These are phyloP conservation scores for Fusarium sp. DNA, from an alignment of 2,329 filamentous ascomycete species.

Conservation along the genomic window DNA sequence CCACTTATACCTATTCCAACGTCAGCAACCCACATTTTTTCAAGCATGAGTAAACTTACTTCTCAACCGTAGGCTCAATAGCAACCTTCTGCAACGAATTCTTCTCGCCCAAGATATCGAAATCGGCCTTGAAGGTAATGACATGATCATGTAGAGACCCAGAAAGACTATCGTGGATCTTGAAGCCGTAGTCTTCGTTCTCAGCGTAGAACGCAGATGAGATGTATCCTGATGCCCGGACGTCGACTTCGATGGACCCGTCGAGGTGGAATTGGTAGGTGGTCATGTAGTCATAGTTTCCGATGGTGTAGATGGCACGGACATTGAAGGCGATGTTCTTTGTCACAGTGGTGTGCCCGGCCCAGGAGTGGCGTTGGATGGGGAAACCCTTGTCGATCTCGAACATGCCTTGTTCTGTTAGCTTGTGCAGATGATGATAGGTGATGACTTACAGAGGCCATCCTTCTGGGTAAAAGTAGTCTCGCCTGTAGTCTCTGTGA, in stretches of 20 bases:
- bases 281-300: constrained; percentile 8
- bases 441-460: neutral
- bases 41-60: neutral
- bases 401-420: neutral
- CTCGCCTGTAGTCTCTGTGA: neutral
- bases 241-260: neutral
- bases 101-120: neutral
- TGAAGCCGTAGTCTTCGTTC: constrained; percentile 5
- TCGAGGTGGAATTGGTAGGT: neutral
- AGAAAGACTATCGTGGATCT: constrained; percentile 1
- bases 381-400: constrained; percentile 9
- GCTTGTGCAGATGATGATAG: accelerated
- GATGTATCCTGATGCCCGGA: constrained; percentile 2
- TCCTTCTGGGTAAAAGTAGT: neutral
- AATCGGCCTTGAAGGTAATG: neutral
- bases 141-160: neutral
- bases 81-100: neutral
- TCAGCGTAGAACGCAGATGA: neutral
- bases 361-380: constrained; percentile 5
- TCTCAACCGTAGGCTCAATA: neutral
- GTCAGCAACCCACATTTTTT: neutral
- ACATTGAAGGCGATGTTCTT: constrained; percentile 5
- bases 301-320: constrained; percentile 7
- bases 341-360: neutral
- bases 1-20: neutral